These are phyloP conservation scores for Beauveria medogensis DNA, from an alignment of 2,329 filamentous ascomycete genomes.

Conservation along the genomic window DNA sequence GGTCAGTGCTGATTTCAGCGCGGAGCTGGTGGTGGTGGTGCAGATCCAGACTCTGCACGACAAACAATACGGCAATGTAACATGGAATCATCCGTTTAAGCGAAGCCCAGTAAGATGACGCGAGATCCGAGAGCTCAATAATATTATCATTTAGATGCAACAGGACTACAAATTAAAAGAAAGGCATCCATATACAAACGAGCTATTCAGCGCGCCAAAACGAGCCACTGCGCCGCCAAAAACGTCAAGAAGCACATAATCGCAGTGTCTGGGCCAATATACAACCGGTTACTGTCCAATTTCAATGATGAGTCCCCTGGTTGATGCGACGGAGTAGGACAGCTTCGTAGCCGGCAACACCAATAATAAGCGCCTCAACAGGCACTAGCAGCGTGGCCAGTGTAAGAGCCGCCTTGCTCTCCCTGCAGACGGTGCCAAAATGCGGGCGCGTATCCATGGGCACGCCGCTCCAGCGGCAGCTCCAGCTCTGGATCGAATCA, in stretches of 20 bases:
- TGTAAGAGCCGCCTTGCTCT: slow-evolving; percentile 46
- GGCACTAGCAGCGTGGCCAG: slow-evolving; percentile 50
- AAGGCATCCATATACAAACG: background rate
- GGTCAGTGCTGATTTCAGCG: background rate
- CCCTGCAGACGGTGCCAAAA: slow-evolving; percentile 48
- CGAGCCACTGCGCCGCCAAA: background rate
- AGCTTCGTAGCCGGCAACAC: slow-evolving; percentile 36
- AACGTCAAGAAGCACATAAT: background rate
- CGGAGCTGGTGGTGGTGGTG: background rate
- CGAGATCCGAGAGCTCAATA: background rate
- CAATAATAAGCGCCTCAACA: slow-evolving; percentile 43
- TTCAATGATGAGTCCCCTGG: slow-evolving; percentile 8
- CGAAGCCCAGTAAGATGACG: background rate
- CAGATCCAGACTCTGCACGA: background rate
- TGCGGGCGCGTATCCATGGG: slow-evolving; percentile 44
- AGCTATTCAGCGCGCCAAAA: background rate
- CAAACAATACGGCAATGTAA: background rate
- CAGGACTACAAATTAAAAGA: background rate
- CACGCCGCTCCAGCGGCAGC: slow-evolving; percentile 50
- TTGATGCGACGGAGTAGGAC: slow-evolving; percentile 29
- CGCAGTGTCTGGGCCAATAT: background rate
- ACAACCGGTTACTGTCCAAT: too few species aligned
- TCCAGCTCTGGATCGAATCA: slow-evolving; percentile 55
- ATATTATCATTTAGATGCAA: background rate
- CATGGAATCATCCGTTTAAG: background rate